Evolutionary conservation across 192 early-diverging fungal species (phyloP).

Genomic region (Rhizoclosmatium globosum): DNA sequence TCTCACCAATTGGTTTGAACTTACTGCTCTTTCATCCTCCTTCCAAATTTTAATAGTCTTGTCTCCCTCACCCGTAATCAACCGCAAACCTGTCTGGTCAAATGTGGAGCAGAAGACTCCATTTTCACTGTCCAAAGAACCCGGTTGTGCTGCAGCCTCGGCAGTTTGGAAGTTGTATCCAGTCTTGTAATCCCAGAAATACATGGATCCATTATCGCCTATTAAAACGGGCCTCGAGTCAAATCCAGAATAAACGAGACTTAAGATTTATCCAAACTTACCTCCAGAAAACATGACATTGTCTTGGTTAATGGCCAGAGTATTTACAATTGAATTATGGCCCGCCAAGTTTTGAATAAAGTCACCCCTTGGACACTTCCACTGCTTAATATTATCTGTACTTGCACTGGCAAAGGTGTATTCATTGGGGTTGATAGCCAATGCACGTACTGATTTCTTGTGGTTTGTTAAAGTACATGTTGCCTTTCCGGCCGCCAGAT

Average conservation of each 20-base stretch:
- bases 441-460: slow-evolving; percentile 94
- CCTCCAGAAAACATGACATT: slow-evolving; percentile 95
- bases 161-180: slow-evolving; percentile 94
- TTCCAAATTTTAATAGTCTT: slow-evolving; percentile 99
- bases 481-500: slow-evolving; percentile 95
- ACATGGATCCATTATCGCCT: slow-evolving; percentile 96
- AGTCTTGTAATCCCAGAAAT: slow-evolving; percentile 97
- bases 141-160: slow-evolving; percentile 90
- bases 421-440: slow-evolving; percentile 92
- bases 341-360: slow-evolving; percentile 95
- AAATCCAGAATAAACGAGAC: slow-evolving; percentile 6
- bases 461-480: slow-evolving; percentile 96
- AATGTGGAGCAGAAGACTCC: slow-evolving; percentile 96
- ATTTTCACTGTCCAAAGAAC: slow-evolving; percentile 93
- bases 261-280: slow-evolving; percentile 32
- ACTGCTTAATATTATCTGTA: slow-evolving; percentile 95
- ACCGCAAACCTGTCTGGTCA: slow-evolving; percentile 91
- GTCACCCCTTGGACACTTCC: slow-evolving; percentile 94
- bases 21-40: slow-evolving; percentile 81
- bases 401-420: slow-evolving; percentile 87
- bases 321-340: slow-evolving; percentile 89
- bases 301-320: slow-evolving; percentile 87
- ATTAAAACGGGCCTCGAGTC: not conserved
- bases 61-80: slow-evolving; percentile 98
- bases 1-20: slow-evolving; percentile 14